These are phyloP conservation scores for Aureobasidium sp. DNA, from an alignment of 2,329 filamentous ascomycete genomes.

Conservation along the genomic window DNA sequence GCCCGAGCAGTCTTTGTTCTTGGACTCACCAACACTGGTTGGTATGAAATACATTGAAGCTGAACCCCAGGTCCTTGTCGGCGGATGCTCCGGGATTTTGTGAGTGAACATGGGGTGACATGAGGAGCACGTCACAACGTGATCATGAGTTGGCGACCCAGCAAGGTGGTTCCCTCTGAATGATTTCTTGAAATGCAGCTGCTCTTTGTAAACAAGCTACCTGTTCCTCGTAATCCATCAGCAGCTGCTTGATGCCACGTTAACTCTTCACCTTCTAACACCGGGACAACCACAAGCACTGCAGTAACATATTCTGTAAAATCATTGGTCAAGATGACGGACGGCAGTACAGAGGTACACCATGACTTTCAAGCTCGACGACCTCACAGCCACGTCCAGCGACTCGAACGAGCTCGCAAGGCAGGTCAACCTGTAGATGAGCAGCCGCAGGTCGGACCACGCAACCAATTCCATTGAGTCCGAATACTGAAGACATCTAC, in stretches of 20 bases:
- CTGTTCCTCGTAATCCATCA: not conserved
- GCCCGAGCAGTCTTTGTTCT: not conserved
- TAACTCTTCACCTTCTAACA: too few species aligned
- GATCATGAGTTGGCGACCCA: not conserved
- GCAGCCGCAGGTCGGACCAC: not conserved
- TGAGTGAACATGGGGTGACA: not conserved
- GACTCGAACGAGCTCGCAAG: not conserved
- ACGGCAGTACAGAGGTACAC: not conserved
- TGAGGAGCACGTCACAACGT: not conserved
- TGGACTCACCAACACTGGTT: not conserved
- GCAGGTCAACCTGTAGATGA: not conserved
- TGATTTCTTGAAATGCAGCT: not conserved
- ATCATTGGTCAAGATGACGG: not conserved
- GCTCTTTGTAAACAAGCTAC: not conserved
- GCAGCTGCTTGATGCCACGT: not conserved
- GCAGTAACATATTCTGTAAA: not conserved
- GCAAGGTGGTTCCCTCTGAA: not conserved
- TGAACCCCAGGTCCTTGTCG: not conserved
- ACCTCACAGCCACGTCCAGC: not conserved
- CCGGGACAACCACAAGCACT: too few species aligned
- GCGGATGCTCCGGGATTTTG: not conserved
- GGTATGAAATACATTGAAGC: not conserved
- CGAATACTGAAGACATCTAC: not conserved
- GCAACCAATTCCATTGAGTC: not conserved
- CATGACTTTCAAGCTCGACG: constrained; percentile 2